Conservation (phyloP, 2,329 filamentous ascomycete genomes). For the Thermothelomyces thermophilus region DNA sequence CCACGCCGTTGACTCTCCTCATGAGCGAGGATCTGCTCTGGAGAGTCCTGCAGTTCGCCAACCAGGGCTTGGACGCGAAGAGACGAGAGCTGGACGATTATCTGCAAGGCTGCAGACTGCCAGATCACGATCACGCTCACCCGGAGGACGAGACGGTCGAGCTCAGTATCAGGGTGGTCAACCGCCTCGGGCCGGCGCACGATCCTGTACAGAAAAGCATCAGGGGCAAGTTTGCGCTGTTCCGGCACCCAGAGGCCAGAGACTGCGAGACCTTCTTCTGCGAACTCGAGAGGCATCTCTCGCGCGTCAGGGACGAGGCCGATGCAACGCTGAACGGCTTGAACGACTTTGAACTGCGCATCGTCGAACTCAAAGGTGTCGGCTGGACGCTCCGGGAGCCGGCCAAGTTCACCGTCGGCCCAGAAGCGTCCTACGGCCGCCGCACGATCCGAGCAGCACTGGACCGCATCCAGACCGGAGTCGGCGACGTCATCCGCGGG, state of each 20-base stretch:
- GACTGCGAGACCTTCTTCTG: slow-evolving; percentile 42
- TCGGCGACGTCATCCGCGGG: slow-evolving; percentile 42
- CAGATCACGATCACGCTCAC: slow-evolving; percentile 35
- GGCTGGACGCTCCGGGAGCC: slow-evolving; percentile 43
- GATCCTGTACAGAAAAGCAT: slow-evolving; percentile 39
- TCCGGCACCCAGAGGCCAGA: slow-evolving; percentile 35
- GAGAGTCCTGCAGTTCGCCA: slow-evolving; percentile 37
- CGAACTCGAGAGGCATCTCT: slow-evolving; percentile 34
- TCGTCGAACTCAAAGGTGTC: slow-evolving; percentile 40
- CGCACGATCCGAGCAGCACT: slow-evolving; percentile 43
- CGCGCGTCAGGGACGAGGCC: slow-evolving; percentile 33
- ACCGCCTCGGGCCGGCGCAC: slow-evolving; percentile 45
- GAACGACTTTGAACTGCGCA: slow-evolving; percentile 44
- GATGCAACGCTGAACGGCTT: slow-evolving; percentile 37
- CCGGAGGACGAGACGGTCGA: slow-evolving; percentile 40
- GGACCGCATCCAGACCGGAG: slow-evolving; percentile 45
- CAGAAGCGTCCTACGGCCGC: slow-evolving; percentile 37
- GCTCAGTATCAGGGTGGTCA: slow-evolving; percentile 40
- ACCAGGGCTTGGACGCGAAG: slow-evolving; percentile 35
- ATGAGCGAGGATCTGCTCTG: slow-evolving; percentile 43
- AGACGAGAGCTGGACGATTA: slow-evolving; percentile 37
- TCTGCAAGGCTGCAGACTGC: slow-evolving; percentile 28
- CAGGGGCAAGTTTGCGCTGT: slow-evolving; percentile 39
- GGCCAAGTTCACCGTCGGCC: slow-evolving; percentile 38
- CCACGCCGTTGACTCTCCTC: slow-evolving; percentile 41